phyloP scores from a whole-genome alignment of 2,329 filamentous ascomycete species.

The Colletotrichum sp. region DNA sequence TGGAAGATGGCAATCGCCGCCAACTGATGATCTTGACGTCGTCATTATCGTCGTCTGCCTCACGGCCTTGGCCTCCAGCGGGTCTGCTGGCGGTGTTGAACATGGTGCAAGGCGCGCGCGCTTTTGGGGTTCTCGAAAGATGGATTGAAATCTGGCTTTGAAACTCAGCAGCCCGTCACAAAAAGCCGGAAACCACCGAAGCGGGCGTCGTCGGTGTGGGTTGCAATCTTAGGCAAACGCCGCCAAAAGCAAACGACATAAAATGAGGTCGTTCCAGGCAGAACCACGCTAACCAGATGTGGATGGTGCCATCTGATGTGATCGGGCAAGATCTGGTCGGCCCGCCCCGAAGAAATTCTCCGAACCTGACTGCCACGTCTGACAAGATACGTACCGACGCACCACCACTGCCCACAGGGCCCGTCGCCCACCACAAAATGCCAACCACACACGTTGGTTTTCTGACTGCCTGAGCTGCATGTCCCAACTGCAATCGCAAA shows the following conservation, averaged over 20 bases:
- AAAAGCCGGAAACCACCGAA: not conserved
- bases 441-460: too few species aligned
- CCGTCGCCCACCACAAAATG: too few species aligned
- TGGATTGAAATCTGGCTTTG: not conserved
- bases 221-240: not conserved
- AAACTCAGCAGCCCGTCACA: not conserved
- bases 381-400: not conserved
- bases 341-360: not conserved
- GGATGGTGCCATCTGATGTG: not conserved
- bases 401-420: too few species aligned
- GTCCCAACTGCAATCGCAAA: too few species aligned
- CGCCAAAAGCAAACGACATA: not conserved
- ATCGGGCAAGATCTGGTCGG: too few species aligned
- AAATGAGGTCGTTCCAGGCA: not conserved
- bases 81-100: not conserved
- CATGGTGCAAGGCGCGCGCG: not conserved
- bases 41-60: not conserved
- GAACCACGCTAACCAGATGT: not conserved
- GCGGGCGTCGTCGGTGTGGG: not conserved
- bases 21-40: not conserved
- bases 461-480: too few species aligned
- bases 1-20: not conserved
- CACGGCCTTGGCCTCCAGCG: not conserved
- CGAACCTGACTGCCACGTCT: not conserved
- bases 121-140: not conserved